Percentiles rank a stretch among this genome's conserved stretches.
phyloP scores from a whole-genome alignment of 768 basidiomycete species.

The Agaricus sinodeliciosus region DNA sequence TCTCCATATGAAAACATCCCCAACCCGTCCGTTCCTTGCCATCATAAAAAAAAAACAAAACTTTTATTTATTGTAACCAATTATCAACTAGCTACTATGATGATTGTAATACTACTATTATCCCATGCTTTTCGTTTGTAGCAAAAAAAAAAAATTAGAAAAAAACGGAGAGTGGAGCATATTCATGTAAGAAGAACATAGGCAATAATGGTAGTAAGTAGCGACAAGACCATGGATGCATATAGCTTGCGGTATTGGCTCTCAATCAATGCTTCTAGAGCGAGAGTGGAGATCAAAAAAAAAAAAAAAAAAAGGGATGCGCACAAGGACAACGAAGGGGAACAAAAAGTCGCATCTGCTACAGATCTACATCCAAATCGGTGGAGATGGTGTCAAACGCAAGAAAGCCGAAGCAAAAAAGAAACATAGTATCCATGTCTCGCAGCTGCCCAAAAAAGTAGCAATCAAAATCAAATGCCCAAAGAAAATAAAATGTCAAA shows the following conservation, averaged over 20 bases:
- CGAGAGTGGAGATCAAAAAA: slow-evolving; percentile 2
- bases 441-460: not conserved
- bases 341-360: slow-evolving; percentile 3
- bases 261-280: slow-evolving; percentile 2
- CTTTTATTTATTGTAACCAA: not conserved
- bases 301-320: not conserved
- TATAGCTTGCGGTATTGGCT: not conserved
- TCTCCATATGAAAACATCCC: not conserved
- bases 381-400: not conserved
- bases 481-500: slow-evolving; percentile 2
- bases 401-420: not conserved
- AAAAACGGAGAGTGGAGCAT: not conserved
- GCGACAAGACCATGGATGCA: slow-evolving; percentile 2
- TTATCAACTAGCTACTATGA: not conserved
- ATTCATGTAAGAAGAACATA: slow-evolving; percentile 1
- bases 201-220: slow-evolving; percentile 5
- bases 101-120: slow-evolving; percentile 1
- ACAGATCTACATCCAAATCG: slow-evolving; percentile 6
- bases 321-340: slow-evolving; percentile 3
- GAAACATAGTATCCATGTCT: not conserved
- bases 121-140: slow-evolving; percentile 7
- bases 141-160: not conserved
- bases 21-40: not conserved
- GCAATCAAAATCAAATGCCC: slow-evolving; percentile 3
- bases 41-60: not conserved